Percentiles rank a stretch among this genome's conserved stretches.
Evolutionary conservation across 768 basidiomycete genomes (phyloP).

Genomic region (Suillus plorans): DNA sequence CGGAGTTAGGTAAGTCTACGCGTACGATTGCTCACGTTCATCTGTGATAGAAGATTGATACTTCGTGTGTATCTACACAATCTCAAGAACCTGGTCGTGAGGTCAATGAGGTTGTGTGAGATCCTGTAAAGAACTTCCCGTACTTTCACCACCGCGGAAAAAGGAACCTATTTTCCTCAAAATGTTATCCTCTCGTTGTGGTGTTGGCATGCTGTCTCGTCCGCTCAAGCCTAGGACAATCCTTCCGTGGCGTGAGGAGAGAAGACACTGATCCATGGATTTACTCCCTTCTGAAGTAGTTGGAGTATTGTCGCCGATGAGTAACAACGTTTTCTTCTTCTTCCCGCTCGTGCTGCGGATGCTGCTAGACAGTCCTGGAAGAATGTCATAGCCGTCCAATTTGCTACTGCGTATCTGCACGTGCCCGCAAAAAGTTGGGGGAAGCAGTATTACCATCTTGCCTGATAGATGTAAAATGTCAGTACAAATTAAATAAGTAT

Average conservation of each 20-base stretch:
- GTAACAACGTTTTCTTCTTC: background rate
- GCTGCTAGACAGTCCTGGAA: slow-evolving; percentile 32
- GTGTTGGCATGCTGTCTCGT: slow-evolving; percentile 29
- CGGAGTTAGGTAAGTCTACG: slow-evolving; percentile 24
- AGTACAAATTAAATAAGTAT: slow-evolving; percentile 1
- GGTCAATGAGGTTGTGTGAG: slow-evolving; percentile 7
- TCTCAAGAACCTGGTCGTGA: slow-evolving; percentile 8
- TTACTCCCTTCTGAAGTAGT: slow-evolving; percentile 25
- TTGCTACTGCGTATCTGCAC: slow-evolving; percentile 32
- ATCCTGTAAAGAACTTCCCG: slow-evolving; percentile 13
- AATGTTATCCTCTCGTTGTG: slow-evolving; percentile 32
- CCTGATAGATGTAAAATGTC: slow-evolving; percentile 24
- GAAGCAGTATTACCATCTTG: slow-evolving; percentile 35
- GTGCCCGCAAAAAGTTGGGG: slow-evolving; percentile 37
- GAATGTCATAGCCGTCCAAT: slow-evolving; percentile 33
- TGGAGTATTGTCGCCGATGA: slow-evolving; percentile 16
- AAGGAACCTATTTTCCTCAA: slow-evolving; percentile 40
- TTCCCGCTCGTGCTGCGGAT: slow-evolving; percentile 31
- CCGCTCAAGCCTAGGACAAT: slow-evolving; percentile 45
- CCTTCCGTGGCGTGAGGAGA: slow-evolving; percentile 37
- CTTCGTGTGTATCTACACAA: slow-evolving; percentile 12
- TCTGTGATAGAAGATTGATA: slow-evolving; percentile 10
- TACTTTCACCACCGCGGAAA: slow-evolving; percentile 8
- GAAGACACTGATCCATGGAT: slow-evolving; percentile 39
- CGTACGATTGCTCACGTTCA: slow-evolving; percentile 9